Evolutionary conservation across 345 rosid species (phyloP), one percentile per base, ranked within the genome.

Genomic region (Tarenaya hassleriana): DNA sequence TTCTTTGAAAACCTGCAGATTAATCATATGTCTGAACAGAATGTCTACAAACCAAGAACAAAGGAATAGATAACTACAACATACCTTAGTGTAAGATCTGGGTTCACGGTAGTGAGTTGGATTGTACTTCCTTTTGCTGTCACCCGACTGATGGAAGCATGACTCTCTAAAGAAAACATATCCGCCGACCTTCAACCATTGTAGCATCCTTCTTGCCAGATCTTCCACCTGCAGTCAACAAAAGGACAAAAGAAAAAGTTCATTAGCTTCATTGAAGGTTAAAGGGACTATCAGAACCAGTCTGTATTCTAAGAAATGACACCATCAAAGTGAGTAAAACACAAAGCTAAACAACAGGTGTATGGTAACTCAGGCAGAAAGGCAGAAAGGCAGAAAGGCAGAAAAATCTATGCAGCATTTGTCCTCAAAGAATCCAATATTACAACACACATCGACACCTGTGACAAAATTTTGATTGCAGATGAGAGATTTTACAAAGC

Each of bases 21-120:
- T 7, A 67, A 47, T 24, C 2, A 24, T 24, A 24, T 5, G 5
- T 24, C 29, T 2, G 5, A 24, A 24, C 5, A 24, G n/a, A 24
- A 24, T 24, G 29, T 24, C 29, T 5, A 24, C 29, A 24, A 24
- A 24, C 29, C 29, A 24, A 24, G 29, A 24, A 24, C 29, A 24
- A 24, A 24, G 5, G 5, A 2, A 24, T 24, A 24, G 17, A 39
- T 8, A 37, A 47, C 29, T 5, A 24, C 43, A 39, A n/a, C 47
- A 60, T 17, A 85, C 99, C 95, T 88, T 80, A 8, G 99, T 77
- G 64, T 92, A 92, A 76, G 73, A 92, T 57, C 86, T 78, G 49
- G 99, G 99, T 61, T 92, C 99, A 21, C 95, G 90, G 70, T 92
- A 92, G 73, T 85, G 99, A 45, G 99, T 80, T 42, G 97, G 99